phyloP scores from a whole-genome alignment of 495 filamentous ascomycete genomes.

The Delitschia confertaspora region DNA sequence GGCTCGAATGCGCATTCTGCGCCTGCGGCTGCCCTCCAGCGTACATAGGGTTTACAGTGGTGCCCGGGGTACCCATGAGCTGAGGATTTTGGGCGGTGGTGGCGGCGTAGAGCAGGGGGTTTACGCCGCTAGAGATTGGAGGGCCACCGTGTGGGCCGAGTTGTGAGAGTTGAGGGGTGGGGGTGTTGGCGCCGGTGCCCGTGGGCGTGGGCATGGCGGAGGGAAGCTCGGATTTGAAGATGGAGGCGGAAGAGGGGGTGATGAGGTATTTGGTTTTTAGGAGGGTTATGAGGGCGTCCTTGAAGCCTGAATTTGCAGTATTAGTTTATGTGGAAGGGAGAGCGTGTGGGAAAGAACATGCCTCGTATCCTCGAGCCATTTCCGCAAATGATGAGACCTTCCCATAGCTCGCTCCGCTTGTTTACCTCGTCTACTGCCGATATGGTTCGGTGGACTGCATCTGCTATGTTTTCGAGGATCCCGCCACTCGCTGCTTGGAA shows the following conservation, averaged over 20 bases:
- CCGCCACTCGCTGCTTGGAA: conserved; percentile 69
- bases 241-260: conserved; percentile 81
- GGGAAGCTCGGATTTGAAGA: conserved; percentile 93
- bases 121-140: conserved; percentile 59
- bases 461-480: conserved; percentile 70
- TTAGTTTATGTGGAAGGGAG: background rate
- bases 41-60: conserved; percentile 27
- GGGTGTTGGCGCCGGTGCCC: conserved; percentile 87
- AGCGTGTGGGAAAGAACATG: conserved; percentile 26
- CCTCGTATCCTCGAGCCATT: conserved; percentile 79
- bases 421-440: conserved; percentile 67
- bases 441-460: conserved; percentile 72
- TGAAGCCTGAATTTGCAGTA: conserved; percentile 49
- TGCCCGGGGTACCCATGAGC: conserved; percentile 37
- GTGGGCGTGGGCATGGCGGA: conserved; percentile 81
- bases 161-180: conserved; percentile 58
- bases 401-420: conserved; percentile 80
- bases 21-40: conserved; percentile 29
- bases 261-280: conserved; percentile 77
- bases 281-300: conserved; percentile 71
- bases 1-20: conserved; percentile 58
- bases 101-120: conserved; percentile 85
- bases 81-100: conserved; percentile 55
- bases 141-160: conserved; percentile 38
- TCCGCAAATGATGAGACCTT: conserved; percentile 77